A percentile compares a stretch with the other conserved stretches of the same genome.
Conservation (phyloP, 306 rosid species). For the Hippophae tibetana region DNA sequence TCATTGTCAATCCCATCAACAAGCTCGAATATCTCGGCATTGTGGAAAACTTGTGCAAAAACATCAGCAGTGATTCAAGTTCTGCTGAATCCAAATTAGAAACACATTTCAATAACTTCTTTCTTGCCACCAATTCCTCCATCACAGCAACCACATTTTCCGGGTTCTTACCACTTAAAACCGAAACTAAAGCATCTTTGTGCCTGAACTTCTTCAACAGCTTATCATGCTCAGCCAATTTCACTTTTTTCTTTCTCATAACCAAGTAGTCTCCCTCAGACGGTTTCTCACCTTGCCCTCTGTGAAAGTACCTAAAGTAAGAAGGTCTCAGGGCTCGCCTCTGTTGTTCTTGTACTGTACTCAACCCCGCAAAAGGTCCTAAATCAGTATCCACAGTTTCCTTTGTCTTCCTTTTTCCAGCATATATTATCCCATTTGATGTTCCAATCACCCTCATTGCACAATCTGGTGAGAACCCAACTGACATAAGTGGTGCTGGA, state of each 20-base stretch:
- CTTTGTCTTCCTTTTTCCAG: slow-evolving; percentile 56
- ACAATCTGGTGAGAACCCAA: slow-evolving; percentile 60
- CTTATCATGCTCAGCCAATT: slow-evolving; percentile 58
- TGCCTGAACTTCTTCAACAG: slow-evolving; percentile 82
- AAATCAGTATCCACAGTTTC: slow-evolving; percentile 24
- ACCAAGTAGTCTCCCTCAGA: slow-evolving; percentile 56
- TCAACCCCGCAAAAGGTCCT: slow-evolving; percentile 29
- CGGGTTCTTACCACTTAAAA: slow-evolving; percentile 47
- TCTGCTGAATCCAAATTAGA: slow-evolving; percentile 52
- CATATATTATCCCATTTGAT: slow-evolving; percentile 67
- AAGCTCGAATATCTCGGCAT: slow-evolving; percentile 47
- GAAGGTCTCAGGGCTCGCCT: slow-evolving; percentile 46
- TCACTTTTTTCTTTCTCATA: slow-evolving; percentile 42
- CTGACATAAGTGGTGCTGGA: slow-evolving; percentile 77
- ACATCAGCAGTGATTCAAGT: slow-evolving; percentile 45
- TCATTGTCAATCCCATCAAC: slow-evolving; percentile 61
- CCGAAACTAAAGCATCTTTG: slow-evolving; percentile 63
- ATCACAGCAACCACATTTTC: slow-evolving; percentile 71
- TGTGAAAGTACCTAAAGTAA: slow-evolving; percentile 50
- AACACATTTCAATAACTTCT: slow-evolving; percentile 54
- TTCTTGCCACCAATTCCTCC: slow-evolving; percentile 85
- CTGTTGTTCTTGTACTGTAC: slow-evolving; percentile 22
- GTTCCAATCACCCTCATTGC: slow-evolving; percentile 58
- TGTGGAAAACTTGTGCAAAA: slow-evolving; percentile 55
- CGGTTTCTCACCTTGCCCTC: slow-evolving; percentile 84